Base-by-base conservation (phyloP, 2,329 filamentous ascomycete species). In the Aspergillus piperis region DNA sequence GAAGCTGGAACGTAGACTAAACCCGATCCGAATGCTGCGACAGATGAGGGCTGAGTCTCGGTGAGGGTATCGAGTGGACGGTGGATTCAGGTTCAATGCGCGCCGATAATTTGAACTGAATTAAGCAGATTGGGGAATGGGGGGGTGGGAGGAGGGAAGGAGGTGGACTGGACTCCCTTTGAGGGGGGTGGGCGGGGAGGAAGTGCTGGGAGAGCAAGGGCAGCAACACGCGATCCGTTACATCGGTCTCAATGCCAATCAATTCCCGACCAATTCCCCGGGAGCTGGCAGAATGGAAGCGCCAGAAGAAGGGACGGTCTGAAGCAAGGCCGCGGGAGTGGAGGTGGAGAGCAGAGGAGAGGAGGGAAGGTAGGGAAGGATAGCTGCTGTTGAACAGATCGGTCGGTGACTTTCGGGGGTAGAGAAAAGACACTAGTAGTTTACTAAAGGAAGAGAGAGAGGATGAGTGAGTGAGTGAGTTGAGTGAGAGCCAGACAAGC, bases 221-320 rank as follows among this genome's bases (percentile, higher is more conserved):
- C 62, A 63, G 61, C 59, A 56, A 64, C 59, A 64, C 63, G 62
- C 63, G 65, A 67, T 64, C 63, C 61, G 64, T 68, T 64, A 67
- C 66, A 68, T 68, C 62, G 62, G 65, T 63, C 62, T 66, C 62
- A 57, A 64, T 61, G 53, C 57, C 58, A 58, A 64, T 59, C 52
- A 60, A 62, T 55, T 64, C 38, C 54, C 50, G 53, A 51, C 52
- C 60, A 64, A 64, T 62, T 62, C 54, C 41, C 17, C 48, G 48
- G 41, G 57, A 30, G 44, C 27, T 36, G 38, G 41, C 50, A 58
- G 42, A 41, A 53, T 39, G 54, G 42, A 44, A 47, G 52, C 52
- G 52, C 42, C 52, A 30, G 52, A 30, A 11, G 15, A 17, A 54
- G 39, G 30, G 39, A 32, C 32, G n/a, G 52, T 54, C 13, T 54